Evolutionary conservation across 192 early-diverging fungal genomes (phyloP).

Genomic region (Podila minutissima): DNA sequence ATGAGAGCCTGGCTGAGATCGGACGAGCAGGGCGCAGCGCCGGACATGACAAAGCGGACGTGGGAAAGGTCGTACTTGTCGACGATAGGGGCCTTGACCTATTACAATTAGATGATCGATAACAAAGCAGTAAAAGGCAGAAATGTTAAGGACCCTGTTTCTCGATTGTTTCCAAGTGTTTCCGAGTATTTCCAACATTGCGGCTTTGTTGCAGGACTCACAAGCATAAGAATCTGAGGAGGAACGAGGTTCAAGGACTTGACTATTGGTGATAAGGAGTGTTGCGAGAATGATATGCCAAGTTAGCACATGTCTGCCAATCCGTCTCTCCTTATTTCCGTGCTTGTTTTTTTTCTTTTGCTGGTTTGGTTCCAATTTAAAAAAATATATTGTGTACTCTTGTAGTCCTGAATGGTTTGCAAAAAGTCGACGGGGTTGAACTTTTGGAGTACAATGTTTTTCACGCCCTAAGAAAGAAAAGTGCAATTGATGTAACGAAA

Average conservation of each 20-base stretch:
- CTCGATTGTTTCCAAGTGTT: too few species aligned
- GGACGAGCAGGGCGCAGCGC: constrained; percentile 74
- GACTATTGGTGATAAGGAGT: constrained; percentile 10
- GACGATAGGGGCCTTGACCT: constrained; percentile 69
- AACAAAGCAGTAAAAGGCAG: too few species aligned
- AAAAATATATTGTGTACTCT: constrained; percentile 31
- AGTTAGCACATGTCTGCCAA: too few species aligned
- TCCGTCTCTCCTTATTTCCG: background rate
- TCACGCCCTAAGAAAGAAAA: constrained; percentile 44
- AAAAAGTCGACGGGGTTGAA: constrained; percentile 70
- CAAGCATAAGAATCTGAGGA: constrained; percentile 72
- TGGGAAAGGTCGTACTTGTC: constrained; percentile 69
- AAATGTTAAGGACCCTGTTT: too few species aligned
- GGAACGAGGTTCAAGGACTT: constrained; percentile 61
- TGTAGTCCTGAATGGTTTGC: constrained; percentile 60
- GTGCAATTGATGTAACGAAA: too few species aligned
- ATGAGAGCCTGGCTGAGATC: constrained; percentile 55
- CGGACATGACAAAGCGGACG: constrained; percentile 60
- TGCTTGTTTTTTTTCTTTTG: background rate
- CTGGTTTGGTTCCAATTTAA: background rate
- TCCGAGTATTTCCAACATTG: too few species aligned
- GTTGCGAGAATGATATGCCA: background rate
- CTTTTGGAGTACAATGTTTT: constrained; percentile 67
- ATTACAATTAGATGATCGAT: too few species aligned
- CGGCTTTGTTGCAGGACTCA: too few species aligned